Base-by-base conservation (phyloP, 805 yeast species). In the Teunomyces stri region DNA sequence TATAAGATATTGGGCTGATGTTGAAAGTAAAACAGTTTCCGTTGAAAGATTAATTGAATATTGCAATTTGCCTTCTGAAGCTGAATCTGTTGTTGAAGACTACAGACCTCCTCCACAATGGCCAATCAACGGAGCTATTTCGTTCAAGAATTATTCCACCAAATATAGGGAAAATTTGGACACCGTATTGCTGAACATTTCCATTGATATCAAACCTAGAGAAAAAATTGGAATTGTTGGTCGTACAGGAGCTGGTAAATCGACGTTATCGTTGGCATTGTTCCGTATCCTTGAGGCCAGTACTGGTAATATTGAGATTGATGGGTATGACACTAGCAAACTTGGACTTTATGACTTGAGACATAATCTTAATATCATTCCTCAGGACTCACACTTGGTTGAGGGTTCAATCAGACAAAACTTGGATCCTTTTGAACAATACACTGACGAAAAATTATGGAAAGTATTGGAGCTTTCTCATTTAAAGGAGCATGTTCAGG, bases 41-140 rank as follows among this genome's bases (percentile, higher is more conserved):
- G 57, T 70, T 15, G 74, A 70, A 51, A 62, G 75, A 53, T 54
- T 69, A 31, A 55, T 68, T 38, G 75, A 70, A 42, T 70, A 68
- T 50, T 64, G 69, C 48, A 59, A 64, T 42, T 56, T 70, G 45
- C 55, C 51, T 1, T 49, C 61, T 3, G 62, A 59, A 36, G 57
- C 56, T 15, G 49, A 48, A 18, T 16, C 40, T 20, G 38, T 53
- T 4, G 39, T 53, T 31, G 58, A 52, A 27, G 44, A 43, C 7
- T 31, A 47, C 29, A 35, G 55, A 15, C 56, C 55, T 4, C 48
- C 51, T 6, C 30, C 21, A 7, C 29, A 38, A 4, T 62, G 66
- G 66, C 68, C 68, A 13, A 49, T 44, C 4, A 41, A 45, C 4
- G 68, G 67, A 13, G 53, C 50, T 1, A 55, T 63, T 42, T 46